Evolutionary conservation across 2,329 filamentous ascomycete genomes (phyloP).

Genomic region (Colletotrichum noveboracense): DNA sequence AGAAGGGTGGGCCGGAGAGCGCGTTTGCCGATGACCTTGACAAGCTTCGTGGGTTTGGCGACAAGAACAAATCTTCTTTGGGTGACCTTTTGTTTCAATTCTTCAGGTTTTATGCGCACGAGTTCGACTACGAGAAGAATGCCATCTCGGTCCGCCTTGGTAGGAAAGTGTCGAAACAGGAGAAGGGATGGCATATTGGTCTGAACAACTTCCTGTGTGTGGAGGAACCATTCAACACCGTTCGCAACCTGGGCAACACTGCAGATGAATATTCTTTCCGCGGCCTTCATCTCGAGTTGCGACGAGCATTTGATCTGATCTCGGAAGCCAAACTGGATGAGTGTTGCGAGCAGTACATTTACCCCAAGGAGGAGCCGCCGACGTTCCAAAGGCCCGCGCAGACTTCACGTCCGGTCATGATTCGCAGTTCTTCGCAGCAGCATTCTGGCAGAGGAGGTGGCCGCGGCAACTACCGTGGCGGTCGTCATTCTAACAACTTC

Average conservation of each 20-base stretch:
- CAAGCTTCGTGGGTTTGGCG: constrained; percentile 75
- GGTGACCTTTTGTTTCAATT: constrained; percentile 93
- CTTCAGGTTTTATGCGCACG: constrained; percentile 92
- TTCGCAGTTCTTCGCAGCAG: constrained; percentile 67
- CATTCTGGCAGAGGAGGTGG: constrained; percentile 55
- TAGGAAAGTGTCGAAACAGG: constrained; percentile 76
- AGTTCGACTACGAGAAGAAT: constrained; percentile 85
- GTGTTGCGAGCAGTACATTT: constrained; percentile 87
- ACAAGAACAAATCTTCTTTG: constrained; percentile 79
- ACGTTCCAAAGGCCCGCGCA: constrained; percentile 63
- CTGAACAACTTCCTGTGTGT: constrained; percentile 88
- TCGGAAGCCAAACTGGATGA: constrained; percentile 79
- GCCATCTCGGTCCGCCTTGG: constrained; percentile 88
- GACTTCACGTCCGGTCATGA: constrained; percentile 59
- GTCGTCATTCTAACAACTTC: constrained; percentile 50
- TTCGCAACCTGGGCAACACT: constrained; percentile 91
- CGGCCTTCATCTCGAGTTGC: constrained; percentile 87
- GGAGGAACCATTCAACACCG: constrained; percentile 93
- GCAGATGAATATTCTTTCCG: constrained; percentile 94
- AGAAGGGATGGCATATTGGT: constrained; percentile 85
- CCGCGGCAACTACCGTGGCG: constrained; percentile 54
- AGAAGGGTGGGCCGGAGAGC: constrained; percentile 68
- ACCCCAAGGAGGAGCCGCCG: constrained; percentile 78
- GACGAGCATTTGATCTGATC: constrained; percentile 85
- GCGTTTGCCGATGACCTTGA: constrained; percentile 88